These are phyloP conservation scores for Colletotrichum orchidophilum DNA, from an alignment of 2,329 filamentous ascomycete species.

Conservation along the genomic window DNA sequence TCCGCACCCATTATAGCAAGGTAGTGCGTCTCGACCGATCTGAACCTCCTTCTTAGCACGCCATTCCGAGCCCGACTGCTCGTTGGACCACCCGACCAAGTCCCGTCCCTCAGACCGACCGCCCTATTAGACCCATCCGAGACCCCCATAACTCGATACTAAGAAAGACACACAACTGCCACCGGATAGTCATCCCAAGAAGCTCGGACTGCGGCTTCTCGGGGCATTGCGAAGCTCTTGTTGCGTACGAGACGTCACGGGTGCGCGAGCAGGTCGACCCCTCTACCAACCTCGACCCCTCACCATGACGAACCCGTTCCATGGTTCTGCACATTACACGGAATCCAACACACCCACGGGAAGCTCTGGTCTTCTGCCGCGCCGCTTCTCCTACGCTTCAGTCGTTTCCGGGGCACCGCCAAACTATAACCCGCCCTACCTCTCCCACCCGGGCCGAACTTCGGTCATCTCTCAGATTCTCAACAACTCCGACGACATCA, in stretches of 20 bases:
- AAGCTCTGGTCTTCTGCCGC: constrained; percentile 43
- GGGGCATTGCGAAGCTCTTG: constrained; percentile 28
- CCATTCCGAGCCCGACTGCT: constrained; percentile 24
- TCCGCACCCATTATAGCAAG: constrained; percentile 18
- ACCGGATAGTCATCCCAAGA: neutral
- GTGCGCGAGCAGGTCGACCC: constrained; percentile 25
- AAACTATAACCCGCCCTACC: constrained; percentile 47
- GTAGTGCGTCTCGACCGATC: constrained; percentile 22
- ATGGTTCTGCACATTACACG: constrained; percentile 45
- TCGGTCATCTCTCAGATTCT: constrained; percentile 65
- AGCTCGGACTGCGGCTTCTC: constrained; percentile 25
- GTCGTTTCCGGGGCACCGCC: constrained; percentile 48
- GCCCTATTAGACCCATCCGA: neutral
- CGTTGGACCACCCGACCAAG: constrained; percentile 12
- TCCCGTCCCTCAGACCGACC: constrained; percentile 1
- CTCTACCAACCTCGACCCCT: constrained; percentile 32
- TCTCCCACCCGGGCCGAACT: constrained; percentile 47
- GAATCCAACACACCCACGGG: constrained; percentile 42
- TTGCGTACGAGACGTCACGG: constrained; percentile 18
- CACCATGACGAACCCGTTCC: constrained; percentile 56
- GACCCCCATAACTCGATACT: neutral
- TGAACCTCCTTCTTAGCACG: constrained; percentile 23
- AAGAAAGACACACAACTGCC: neutral
- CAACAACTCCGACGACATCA: constrained; percentile 55
- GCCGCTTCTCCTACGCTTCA: constrained; percentile 54